These are phyloP conservation scores for Botryotinia convoluta DNA, from an alignment of 2,329 filamentous ascomycete species.

Conservation along the genomic window DNA sequence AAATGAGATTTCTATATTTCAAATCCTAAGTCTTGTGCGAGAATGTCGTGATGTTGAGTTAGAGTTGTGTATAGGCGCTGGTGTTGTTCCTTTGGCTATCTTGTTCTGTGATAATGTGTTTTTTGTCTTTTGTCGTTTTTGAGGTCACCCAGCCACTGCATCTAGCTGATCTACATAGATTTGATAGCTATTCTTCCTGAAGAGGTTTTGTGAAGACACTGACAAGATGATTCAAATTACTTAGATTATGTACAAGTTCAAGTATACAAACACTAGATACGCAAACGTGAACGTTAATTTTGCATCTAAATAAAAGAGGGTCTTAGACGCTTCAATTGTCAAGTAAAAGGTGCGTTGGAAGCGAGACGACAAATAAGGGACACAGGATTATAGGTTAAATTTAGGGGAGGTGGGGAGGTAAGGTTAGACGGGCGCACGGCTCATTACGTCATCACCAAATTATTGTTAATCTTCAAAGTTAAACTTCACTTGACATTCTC, in stretches of 20 bases:
- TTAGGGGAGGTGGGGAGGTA: not conserved
- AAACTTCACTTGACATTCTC: not conserved
- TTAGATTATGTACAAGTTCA: too few relatives aligned
- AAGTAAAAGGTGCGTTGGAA: not conserved
- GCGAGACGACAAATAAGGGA: not conserved
- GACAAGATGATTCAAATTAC: not conserved
- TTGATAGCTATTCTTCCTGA: not conserved
- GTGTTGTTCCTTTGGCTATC: not conserved
- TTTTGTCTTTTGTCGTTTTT: not conserved
- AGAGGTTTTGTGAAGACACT: not conserved
- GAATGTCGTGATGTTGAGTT: not conserved
- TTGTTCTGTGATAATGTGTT: not conserved
- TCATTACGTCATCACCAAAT: constrained; percentile 6
- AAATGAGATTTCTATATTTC: not conserved
- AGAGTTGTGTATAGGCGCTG: not conserved
- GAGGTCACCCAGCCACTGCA: not conserved
- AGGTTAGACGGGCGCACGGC: not conserved
- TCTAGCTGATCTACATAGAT: not conserved
- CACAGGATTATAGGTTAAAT: not conserved
- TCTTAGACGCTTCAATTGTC: not conserved
- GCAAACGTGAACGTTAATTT: not conserved
- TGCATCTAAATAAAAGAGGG: not conserved
- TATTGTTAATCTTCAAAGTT: not conserved
- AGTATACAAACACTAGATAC: not conserved
- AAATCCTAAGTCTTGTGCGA: not conserved